A percentile compares a stretch with the other conserved stretches of the same genome.
Evolutionary conservation across 768 basidiomycete species (phyloP).

Genomic region (Sporobolomyces roseus): DNA sequence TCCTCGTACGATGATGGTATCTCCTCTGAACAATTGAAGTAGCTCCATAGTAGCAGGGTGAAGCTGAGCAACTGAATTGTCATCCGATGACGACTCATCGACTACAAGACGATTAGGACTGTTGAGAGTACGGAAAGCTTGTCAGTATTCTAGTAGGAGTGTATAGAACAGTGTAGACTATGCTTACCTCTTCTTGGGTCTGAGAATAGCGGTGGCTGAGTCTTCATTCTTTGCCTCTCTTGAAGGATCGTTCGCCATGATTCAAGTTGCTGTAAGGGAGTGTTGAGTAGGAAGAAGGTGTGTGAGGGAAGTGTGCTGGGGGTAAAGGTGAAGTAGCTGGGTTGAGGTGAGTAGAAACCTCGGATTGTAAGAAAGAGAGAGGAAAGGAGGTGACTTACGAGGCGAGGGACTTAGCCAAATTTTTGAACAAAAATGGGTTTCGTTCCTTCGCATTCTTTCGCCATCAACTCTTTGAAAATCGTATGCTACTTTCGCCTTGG

Average conservation of each 20-base stretch:
- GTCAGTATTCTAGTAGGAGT: neutral
- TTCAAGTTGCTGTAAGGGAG: neutral
- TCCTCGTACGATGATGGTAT: constrained; percentile 72
- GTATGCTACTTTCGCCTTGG: too few species aligned
- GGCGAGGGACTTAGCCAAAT: too few species aligned
- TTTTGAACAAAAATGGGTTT: too few species aligned
- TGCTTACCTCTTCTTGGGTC: constrained; percentile 94
- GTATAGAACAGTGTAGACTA: constrained; percentile 38
- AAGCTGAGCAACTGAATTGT: constrained; percentile 95
- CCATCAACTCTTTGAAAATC: too few species aligned
- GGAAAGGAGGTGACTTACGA: neutral
- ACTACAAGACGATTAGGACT: constrained; percentile 97
- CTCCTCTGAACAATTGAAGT: constrained; percentile 89
- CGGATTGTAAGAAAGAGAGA: neutral
- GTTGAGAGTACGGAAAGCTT: neutral
- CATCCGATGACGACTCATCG: constrained; percentile 87
- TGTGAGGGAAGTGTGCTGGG: neutral
- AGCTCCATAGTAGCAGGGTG: constrained; percentile 96
- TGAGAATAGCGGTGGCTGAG: constrained; percentile 86
- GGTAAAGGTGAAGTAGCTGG: too few species aligned
- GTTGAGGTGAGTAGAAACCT: too few species aligned
- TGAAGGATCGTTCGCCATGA: constrained; percentile 41
- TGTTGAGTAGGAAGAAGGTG: neutral
- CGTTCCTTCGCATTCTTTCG: too few species aligned
- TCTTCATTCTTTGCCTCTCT: constrained; percentile 57